Evolutionary conservation across 371 early-diverging fungal genomes (phyloP).

Genomic region (Rhizopus arrhizus): DNA sequence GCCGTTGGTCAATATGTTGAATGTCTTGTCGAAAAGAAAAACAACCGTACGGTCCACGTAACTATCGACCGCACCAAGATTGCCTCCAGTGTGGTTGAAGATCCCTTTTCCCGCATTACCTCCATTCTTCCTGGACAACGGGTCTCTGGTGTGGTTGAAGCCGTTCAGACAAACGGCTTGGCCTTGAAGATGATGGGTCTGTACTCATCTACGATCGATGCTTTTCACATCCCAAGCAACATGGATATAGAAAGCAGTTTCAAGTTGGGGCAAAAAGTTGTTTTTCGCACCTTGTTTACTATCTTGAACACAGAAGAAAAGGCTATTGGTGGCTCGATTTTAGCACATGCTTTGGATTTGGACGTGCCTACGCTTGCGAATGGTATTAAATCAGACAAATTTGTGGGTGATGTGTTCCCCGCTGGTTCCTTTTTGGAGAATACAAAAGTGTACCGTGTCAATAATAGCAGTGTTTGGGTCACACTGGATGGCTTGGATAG

Average conservation of each 20-base stretch:
- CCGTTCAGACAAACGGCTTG: constrained; percentile 62
- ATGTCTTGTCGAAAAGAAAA: constrained; percentile 57
- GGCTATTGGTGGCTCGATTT: constrained; percentile 62
- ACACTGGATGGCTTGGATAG: constrained; percentile 51
- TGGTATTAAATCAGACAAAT: constrained; percentile 24
- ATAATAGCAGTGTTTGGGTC: constrained; percentile 57
- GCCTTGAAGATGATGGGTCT: constrained; percentile 68
- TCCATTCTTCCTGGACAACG: constrained; percentile 70
- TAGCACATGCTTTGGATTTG: constrained; percentile 54
- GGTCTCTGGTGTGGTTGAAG: constrained; percentile 57
- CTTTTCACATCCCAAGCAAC: constrained; percentile 54
- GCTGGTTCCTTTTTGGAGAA: constrained; percentile 64
- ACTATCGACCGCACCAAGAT: constrained; percentile 60
- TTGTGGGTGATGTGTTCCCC: constrained; percentile 45
- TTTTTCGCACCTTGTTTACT: constrained; percentile 67
- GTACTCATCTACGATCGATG: constrained; percentile 61
- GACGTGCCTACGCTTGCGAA: constrained; percentile 18
- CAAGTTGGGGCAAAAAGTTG: constrained; percentile 57
- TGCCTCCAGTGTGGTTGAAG: constrained; percentile 50
- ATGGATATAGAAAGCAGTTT: constrained; percentile 51
- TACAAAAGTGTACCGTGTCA: constrained; percentile 57
- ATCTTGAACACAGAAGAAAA: constrained; percentile 59
- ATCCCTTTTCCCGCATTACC: constrained; percentile 55
- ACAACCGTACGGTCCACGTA: constrained; percentile 61
- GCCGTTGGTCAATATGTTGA: constrained; percentile 68